These are phyloP conservation scores for Monosporascus sp. DNA, from an alignment of 2,329 filamentous ascomycete species.

Conservation along the genomic window DNA sequence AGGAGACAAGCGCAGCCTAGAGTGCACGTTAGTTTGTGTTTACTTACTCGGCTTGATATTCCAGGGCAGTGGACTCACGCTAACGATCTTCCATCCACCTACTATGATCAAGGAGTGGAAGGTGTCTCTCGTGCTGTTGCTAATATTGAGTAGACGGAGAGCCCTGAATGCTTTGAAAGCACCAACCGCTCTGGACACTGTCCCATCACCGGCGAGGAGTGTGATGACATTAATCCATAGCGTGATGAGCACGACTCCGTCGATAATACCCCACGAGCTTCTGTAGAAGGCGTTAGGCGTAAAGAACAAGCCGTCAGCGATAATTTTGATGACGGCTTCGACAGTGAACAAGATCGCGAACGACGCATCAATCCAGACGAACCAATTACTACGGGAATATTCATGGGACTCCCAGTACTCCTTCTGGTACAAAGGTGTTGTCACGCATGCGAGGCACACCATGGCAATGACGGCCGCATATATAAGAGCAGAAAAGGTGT, in stretches of 20 bases:
- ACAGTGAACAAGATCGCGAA: conserved; percentile 83
- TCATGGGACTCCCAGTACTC: conserved; percentile 63
- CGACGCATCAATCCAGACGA: conserved; percentile 86
- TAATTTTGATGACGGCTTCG: conserved; percentile 85
- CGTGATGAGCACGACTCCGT: conserved; percentile 83
- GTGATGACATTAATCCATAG: conserved; percentile 93
- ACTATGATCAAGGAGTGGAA: conserved; percentile 96
- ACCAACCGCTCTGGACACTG: conserved; percentile 83
- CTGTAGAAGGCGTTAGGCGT: conserved; percentile 96
- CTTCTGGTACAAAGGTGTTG: conserved; percentile 90
- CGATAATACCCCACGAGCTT: conserved; percentile 95
- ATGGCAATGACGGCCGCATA: conserved; percentile 93
- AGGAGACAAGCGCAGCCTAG: conserved; percentile 80
- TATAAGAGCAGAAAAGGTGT: conserved; percentile 86
- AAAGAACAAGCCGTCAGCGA: conserved; percentile 94
- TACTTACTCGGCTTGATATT: background rate
- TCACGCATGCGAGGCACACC: conserved; percentile 93
- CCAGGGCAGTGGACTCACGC: conserved; percentile 44
- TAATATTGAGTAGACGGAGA: conserved; percentile 86
- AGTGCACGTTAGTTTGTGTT: conserved; percentile 10
- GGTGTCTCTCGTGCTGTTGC: conserved; percentile 89
- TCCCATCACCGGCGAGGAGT: conserved; percentile 73
- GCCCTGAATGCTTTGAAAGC: conserved; percentile 96
- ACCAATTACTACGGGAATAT: conserved; percentile 74
- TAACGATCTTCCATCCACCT: conserved; percentile 89